phyloP scores from a whole-genome alignment of 2,329 filamentous ascomycete genomes.

The Curvularia sp. region DNA sequence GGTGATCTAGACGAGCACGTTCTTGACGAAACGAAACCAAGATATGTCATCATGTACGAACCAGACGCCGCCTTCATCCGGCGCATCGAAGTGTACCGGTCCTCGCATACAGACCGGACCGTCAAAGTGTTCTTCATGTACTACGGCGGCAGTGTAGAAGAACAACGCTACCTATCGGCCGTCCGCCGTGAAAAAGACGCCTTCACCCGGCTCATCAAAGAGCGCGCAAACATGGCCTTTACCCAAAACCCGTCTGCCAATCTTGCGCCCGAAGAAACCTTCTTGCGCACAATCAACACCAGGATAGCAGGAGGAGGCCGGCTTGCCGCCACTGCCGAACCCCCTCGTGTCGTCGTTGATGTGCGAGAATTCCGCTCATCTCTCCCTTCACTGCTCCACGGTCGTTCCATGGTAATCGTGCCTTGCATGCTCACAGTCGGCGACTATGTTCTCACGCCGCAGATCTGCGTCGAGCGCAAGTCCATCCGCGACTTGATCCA shows the following conservation, averaged over 20 bases:
- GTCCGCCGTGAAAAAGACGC: constrained; percentile 96
- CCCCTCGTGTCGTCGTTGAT: constrained; percentile 91
- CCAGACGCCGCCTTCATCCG: constrained; percentile 94
- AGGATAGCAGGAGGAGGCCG: constrained; percentile 92
- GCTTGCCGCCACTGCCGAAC: constrained; percentile 81
- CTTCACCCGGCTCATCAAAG: constrained; percentile 92
- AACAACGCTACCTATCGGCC: constrained; percentile 87
- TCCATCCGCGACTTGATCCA: constrained; percentile 89
- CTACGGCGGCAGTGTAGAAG: constrained; percentile 92
- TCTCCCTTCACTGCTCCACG: constrained; percentile 88
- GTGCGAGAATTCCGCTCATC: constrained; percentile 95
- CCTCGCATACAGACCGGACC: constrained; percentile 86
- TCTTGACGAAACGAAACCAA: constrained; percentile 90
- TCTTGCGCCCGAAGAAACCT: constrained; percentile 84
- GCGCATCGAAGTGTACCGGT: constrained; percentile 92
- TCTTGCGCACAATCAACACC: constrained; percentile 94
- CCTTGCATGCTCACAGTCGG: constrained; percentile 96
- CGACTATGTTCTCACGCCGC: constrained; percentile 91
- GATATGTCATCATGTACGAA: constrained; percentile 99
- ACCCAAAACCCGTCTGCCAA: constrained; percentile 74
- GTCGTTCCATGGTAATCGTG: constrained; percentile 83
- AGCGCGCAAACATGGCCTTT: constrained; percentile 90
- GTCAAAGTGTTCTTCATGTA: constrained; percentile 97
- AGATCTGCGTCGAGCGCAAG: constrained; percentile 94
- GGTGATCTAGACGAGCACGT: constrained; percentile 95